A percentile compares a stretch with the other conserved stretches of the same genome.
phyloP scores from a whole-genome alignment of 805 yeast species.

The Lachancea sp. region DNA sequence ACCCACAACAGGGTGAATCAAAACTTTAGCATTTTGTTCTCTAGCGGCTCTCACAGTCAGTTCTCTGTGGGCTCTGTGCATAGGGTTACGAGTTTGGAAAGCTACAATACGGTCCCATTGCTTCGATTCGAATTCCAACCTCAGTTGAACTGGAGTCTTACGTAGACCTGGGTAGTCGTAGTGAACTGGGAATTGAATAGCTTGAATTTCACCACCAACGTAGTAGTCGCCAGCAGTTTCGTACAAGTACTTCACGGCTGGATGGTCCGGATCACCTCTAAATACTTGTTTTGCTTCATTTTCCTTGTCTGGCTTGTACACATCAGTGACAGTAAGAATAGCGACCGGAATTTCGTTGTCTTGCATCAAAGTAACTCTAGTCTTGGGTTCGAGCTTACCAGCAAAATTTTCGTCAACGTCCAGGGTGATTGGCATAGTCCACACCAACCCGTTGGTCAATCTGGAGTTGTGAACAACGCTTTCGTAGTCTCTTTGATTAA shows the following conservation, averaged over 20 bases:
- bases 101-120: conserved; percentile 91
- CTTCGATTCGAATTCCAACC: conserved; percentile 72
- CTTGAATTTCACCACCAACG: conserved; percentile 84
- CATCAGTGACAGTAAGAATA: conserved; percentile 68
- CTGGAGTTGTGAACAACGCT: conserved; percentile 64
- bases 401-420: conserved; percentile 58
- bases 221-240: conserved; percentile 76
- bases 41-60: conserved; percentile 95
- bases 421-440: conserved; percentile 90
- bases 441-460: conserved; percentile 66
- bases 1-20: conserved; percentile 96
- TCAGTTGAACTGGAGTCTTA: conserved; percentile 84
- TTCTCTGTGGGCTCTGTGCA: conserved; percentile 98
- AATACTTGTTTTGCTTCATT: conserved; percentile 80
- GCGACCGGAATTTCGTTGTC: conserved; percentile 78
- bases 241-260: conserved; percentile 71
- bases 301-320: conserved; percentile 74
- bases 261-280: conserved; percentile 96
- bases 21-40: conserved; percentile 76
- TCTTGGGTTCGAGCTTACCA: conserved; percentile 42
- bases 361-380: conserved; percentile 68
- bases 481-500: conserved; percentile 56
- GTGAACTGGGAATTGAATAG: conserved; percentile 76
- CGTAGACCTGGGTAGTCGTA: conserved; percentile 85
- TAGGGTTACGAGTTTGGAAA: conserved; percentile 96